phyloP scores from a whole-genome alignment of 495 filamentous ascomycete species.

The Penicillium diatomitis region DNA sequence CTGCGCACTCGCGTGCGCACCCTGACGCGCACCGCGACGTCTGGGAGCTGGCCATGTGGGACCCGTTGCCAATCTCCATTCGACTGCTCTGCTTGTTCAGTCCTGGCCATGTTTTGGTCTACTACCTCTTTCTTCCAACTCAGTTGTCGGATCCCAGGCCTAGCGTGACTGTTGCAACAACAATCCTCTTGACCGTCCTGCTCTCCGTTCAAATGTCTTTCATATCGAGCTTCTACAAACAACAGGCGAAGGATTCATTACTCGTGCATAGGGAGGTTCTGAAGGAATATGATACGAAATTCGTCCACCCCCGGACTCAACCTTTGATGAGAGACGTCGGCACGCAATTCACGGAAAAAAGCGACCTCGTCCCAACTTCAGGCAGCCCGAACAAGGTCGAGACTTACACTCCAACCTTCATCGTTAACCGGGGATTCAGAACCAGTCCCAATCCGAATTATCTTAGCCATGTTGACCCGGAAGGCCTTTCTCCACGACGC shows the following conservation, averaged over 20 bases:
- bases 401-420: slow-evolving; percentile 64
- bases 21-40: slow-evolving; percentile 81
- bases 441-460: slow-evolving; percentile 88
- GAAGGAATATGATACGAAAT: slow-evolving; percentile 94
- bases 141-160: slow-evolving; percentile 64
- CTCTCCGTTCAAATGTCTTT: slow-evolving; percentile 70
- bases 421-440: slow-evolving; percentile 72
- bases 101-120: slow-evolving; percentile 81
- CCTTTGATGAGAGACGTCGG: slow-evolving; percentile 74
- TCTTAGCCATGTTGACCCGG: slow-evolving; percentile 64
- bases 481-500: slow-evolving; percentile 37
- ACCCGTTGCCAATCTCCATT: slow-evolving; percentile 75
- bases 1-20: slow-evolving; percentile 68
- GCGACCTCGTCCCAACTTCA: slow-evolving; percentile 31
- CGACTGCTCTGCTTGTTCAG: slow-evolving; percentile 86
- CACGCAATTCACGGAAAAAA: slow-evolving; percentile 52
- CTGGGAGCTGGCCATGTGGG: slow-evolving; percentile 92
- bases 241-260: slow-evolving; percentile 74
- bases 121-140: slow-evolving; percentile 78
- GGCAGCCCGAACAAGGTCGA: slow-evolving; percentile 51
- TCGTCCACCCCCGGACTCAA: slow-evolving; percentile 81
- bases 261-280: slow-evolving; percentile 86
- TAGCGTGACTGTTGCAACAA: slow-evolving; percentile 75
- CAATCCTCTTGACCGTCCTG: slow-evolving; percentile 58
- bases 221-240: slow-evolving; percentile 60